Evolutionary conservation across 768 basidiomycete genomes (phyloP).

Genomic region (Tricholoma hemisulphureum): DNA sequence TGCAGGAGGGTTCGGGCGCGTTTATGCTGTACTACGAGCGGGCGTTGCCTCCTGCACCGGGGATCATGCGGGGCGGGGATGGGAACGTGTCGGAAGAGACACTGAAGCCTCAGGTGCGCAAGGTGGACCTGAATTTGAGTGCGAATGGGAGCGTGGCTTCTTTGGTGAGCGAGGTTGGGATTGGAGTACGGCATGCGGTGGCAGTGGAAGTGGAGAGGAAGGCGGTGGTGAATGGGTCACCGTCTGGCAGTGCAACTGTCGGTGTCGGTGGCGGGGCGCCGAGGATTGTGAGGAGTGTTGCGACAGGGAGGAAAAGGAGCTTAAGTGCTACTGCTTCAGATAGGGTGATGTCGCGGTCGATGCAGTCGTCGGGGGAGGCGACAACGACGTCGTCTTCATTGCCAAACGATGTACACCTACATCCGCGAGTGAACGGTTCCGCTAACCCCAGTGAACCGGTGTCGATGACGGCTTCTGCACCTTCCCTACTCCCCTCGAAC

Average conservation of each 20-base stretch:
- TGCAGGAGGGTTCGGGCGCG: conserved; percentile 68
- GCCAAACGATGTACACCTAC: conserved; percentile 13
- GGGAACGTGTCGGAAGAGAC: conserved; percentile 61
- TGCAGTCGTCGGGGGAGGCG: conserved; percentile 4
- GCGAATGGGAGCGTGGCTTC: conserved; percentile 49
- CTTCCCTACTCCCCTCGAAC: conserved; percentile 12
- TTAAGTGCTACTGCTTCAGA: conserved; percentile 32
- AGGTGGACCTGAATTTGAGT: conserved; percentile 46
- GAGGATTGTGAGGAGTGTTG: conserved; percentile 58
- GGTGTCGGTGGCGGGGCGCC: conserved; percentile 31
- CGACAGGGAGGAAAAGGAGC: conserved; percentile 43
- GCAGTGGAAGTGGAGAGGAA: conserved; percentile 16
- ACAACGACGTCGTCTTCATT: conserved; percentile 8
- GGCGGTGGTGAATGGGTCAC: conserved; percentile 8
- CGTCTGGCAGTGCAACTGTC: conserved; percentile 14
- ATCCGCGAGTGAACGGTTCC: conserved; percentile 7
- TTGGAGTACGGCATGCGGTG: conserved; percentile 32
- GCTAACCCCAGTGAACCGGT: conserved; percentile 3
- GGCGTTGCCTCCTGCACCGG: conserved; percentile 30
- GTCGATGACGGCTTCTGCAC: conserved; percentile 14
- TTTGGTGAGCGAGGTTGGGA: conserved; percentile 43
- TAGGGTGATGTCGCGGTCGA: conserved; percentile 20
- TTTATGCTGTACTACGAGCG: conserved; percentile 98
- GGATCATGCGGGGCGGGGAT: conserved; percentile 17
- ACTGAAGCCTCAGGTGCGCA: conserved; percentile 50